Base-by-base conservation (phyloP, 148 eudicot species). In the Simmondsia chinensis region DNA sequence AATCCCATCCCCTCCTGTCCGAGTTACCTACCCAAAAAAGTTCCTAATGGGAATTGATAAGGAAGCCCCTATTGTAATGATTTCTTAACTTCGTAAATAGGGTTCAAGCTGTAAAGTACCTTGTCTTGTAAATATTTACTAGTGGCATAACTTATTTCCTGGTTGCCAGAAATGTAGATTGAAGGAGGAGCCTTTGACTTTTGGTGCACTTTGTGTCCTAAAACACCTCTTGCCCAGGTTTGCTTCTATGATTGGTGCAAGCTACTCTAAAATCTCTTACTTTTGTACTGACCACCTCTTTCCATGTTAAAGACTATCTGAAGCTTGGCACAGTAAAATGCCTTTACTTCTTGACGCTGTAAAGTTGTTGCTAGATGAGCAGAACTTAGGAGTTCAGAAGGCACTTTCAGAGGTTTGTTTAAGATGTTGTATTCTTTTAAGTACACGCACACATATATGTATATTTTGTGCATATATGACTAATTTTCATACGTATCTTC, bases 201-300 rank as follows among this genome's bases (percentile, higher is more conserved):
- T 86, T 75, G 94, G 99, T 28, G 83, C 99, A 46, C 87, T 93
- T 20, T 76, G 77, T 66, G 99, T 86, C 40, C 55, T 93, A 48
- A 86, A 93, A 65, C 99, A 93, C 77, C 87, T 86, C 2, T 57
- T 86, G 59, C 99, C 99, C 56, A 93, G 99, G 97, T 91, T 59
- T 43, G 48, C 26, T 37, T 31, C 34, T 27, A 2, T 36, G 14
- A 22, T 41, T 44, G 44, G 21, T 32, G 39, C 4, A 35, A 31
- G 8, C 22, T 53, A 12, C 51, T 15, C 20, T 5, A 38, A 27
- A 32, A 18, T 57, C 11, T 61, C 22, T 33, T 33, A 21, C 46
- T 31, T 51, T 48, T 10, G n/a, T n/a, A 27, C 28, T 56, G 46
- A 43, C 33, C 23, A 57, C 6, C 24, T 57, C 46, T 56, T 39